phyloP scores from a whole-genome alignment of 2,329 filamentous ascomycete species.

The Trichophyton mentagrophytes region DNA sequence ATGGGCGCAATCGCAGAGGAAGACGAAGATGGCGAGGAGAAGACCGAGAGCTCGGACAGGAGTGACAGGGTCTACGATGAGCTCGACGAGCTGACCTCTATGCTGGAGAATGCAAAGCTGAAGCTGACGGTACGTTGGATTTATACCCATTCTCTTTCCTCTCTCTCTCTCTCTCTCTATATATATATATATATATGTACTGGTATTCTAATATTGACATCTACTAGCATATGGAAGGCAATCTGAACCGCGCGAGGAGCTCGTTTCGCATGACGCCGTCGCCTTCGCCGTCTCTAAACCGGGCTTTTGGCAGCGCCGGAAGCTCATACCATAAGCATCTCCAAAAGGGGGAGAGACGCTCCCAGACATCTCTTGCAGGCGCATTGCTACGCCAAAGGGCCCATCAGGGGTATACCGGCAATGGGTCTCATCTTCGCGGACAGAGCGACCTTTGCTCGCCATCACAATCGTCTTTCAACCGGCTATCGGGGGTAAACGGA shows the following conservation, averaged over 20 bases:
- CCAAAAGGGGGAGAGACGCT: slow-evolving; percentile 26
- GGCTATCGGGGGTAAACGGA: slow-evolving; percentile 28
- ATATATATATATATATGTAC: background rate
- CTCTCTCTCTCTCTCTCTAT: too few relatives aligned
- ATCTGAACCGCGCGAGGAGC: slow-evolving; percentile 64
- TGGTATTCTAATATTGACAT: background rate
- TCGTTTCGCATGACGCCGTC: slow-evolving; percentile 47
- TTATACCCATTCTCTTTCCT: background rate
- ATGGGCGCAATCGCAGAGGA: slow-evolving; percentile 29
- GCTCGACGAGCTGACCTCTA: slow-evolving; percentile 60
- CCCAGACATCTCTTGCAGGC: slow-evolving; percentile 12
- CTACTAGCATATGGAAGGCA: slow-evolving; percentile 78
- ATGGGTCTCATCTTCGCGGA: slow-evolving; percentile 43
- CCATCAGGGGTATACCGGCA: slow-evolving; percentile 22
- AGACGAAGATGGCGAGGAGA: slow-evolving; percentile 11
- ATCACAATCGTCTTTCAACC: slow-evolving; percentile 20
- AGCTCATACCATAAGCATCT: slow-evolving; percentile 31
- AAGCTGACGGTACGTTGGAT: slow-evolving; percentile 59
- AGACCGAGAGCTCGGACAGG: slow-evolving; percentile 12
- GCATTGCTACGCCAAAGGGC: slow-evolving; percentile 28
- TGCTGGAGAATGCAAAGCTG: slow-evolving; percentile 79
- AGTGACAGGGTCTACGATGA: slow-evolving; percentile 30
- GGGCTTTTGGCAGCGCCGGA: slow-evolving; percentile 27
- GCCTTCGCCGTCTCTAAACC: slow-evolving; percentile 30
- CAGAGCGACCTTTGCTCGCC: slow-evolving; percentile 49